These are phyloP conservation scores for Solanum habrochaites DNA, from an alignment of 257 asterid genomes.

Conservation along the genomic window DNA sequence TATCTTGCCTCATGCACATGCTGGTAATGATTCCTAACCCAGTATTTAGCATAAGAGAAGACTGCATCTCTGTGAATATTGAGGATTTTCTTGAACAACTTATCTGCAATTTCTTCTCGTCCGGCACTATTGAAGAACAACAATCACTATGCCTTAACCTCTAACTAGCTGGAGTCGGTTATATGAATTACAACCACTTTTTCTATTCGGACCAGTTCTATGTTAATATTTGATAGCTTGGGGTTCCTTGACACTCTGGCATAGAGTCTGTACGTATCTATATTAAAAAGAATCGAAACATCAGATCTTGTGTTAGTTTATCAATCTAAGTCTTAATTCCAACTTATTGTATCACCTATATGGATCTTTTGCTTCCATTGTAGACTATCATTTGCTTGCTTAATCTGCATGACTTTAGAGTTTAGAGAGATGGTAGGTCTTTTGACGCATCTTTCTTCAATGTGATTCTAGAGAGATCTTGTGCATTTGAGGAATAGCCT, in stretches of 20 bases:
- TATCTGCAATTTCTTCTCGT: background rate
- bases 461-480: background rate
- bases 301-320: background rate
- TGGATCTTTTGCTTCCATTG: background rate
- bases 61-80: background rate
- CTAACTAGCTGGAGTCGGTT: background rate
- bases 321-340: background rate
- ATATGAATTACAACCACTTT: background rate
- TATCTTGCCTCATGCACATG: slow-evolving; percentile 62
- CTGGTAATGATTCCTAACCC: slow-evolving; percentile 43
- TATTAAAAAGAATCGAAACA: background rate
- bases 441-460: background rate
- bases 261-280: background rate
- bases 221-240: background rate
- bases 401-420: background rate
- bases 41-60: background rate
- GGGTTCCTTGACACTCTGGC: background rate
- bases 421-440: background rate
- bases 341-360: background rate
- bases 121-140: background rate
- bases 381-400: background rate
- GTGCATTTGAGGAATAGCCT: background rate
- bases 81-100: background rate
- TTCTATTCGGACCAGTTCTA: background rate
- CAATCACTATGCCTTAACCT: background rate